Evolutionary conservation across 768 basidiomycete species (phyloP), one percentile per base, ranked within the genome.

Genomic region (Boletus rufocinnamomeus): DNA sequence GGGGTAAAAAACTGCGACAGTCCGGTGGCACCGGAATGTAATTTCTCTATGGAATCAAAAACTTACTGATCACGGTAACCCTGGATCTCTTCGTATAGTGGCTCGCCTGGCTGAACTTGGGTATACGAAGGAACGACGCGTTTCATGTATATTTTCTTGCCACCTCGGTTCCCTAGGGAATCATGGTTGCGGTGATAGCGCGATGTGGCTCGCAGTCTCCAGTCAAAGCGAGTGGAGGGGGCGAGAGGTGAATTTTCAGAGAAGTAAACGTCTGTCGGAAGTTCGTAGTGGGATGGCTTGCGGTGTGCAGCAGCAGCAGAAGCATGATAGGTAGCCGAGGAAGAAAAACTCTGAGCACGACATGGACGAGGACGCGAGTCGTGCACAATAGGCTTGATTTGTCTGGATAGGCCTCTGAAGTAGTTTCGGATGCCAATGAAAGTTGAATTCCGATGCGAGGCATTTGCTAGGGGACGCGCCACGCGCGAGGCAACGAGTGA

Each of bases 191-290:
- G 55, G 6, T 50, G 57, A 43, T 17, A n/a, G 10, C 83, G 76
- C 16, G 86, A 87, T 13, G 75, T 58, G 9, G 86, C 80, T 21
- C 84, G 77, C 40, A 76, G 64, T 43, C 85, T 77, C 88, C 88
- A 89, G 64, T 89, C 82, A 68, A 84, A 87, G 8, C 87, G 66
- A 30, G 65, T 28, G 13, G 68, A 60, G 13, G 73, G 67, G 1
- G 52, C 28, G 19, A 71, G 66, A 27, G 71, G 69, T 1, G 69
- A 71, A 49, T 62, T 54, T 54, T 71, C 72, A 27, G 72, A 67
- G 16, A 74, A 74, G 54, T 66, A 73, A 1, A 51, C 50, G 43
- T 72, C 72, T 6, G 64, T 61, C n/a, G 71, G 64, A 11, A 71
- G 63, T 21, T 67, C 58, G 19, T 63, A 59, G 8, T 57, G 60